These are phyloP conservation scores for Boehmeria nivea DNA, from an alignment of 306 rosid species.

Conservation along the genomic window DNA sequence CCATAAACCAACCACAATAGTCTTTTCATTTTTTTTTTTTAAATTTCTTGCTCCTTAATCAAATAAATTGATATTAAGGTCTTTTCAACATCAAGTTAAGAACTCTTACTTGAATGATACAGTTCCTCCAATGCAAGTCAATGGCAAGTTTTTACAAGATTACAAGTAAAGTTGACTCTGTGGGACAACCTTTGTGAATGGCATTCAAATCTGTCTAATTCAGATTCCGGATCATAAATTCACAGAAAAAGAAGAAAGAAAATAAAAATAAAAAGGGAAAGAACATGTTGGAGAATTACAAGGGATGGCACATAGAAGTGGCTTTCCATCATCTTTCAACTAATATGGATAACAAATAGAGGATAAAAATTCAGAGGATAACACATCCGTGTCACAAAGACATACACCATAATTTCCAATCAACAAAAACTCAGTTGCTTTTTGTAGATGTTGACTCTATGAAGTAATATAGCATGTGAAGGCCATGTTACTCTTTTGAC, in stretches of 20 bases:
- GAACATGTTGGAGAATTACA: not conserved
- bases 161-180: not conserved
- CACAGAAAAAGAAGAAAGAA: not conserved
- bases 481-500: conserved; percentile 44
- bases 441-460: conserved; percentile 24
- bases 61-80: too few relatives aligned
- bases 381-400: conserved; percentile 31
- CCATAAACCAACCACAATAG: too few relatives aligned
- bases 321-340: conserved; percentile 23
- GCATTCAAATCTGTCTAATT: not conserved
- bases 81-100: not conserved
- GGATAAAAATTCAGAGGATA: conserved; percentile 20
- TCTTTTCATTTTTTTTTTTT: too few relatives aligned
- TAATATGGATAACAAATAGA: conserved; percentile 19
- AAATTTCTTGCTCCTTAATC: too few relatives aligned
- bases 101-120: not conserved
- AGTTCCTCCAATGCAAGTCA: not conserved
- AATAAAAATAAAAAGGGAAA: not conserved
- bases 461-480: conserved; percentile 39
- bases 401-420: conserved; percentile 22
- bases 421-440: conserved; percentile 14
- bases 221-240: not conserved
- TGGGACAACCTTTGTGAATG: not conserved
- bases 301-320: conserved; percentile 6
- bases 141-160: not conserved